Conservation (phyloP, 371 early-diverging fungal species). For the Zopfochytrium polystomum region DNA sequence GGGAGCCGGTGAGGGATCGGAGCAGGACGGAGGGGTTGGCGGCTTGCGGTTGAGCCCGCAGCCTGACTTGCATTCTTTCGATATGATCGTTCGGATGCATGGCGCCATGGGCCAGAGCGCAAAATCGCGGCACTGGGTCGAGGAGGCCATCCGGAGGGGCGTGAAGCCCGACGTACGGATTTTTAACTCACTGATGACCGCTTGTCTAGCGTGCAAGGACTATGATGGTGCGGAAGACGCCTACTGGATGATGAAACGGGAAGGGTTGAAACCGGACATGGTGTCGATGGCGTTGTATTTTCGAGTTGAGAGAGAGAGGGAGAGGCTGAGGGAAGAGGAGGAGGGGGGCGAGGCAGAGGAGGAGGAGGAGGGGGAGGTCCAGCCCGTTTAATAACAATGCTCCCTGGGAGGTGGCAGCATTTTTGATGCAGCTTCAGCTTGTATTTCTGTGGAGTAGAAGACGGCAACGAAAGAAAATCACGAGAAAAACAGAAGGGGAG, state of each 20-base stretch:
- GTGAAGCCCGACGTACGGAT: conserved; percentile 28
- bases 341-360: not conserved
- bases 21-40: not conserved
- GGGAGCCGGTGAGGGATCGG: not conserved
- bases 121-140: conserved; percentile 26
- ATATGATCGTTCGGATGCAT: conserved; percentile 33
- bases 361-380: not conserved
- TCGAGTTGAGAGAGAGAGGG: not conserved
- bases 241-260: not conserved
- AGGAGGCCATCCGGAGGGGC: conserved; percentile 8
- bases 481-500: too few relatives aligned
- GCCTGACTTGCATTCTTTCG: conserved; percentile 32
- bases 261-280: not conserved
- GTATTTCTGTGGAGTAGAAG: too few relatives aligned
- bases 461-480: too few relatives aligned
- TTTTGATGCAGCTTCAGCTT: too few relatives aligned
- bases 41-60: not conserved
- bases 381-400: too few relatives aligned
- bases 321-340: too few relatives aligned
- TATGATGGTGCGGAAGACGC: not conserved
- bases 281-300: not conserved
- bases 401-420: too few relatives aligned
- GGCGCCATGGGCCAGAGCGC: conserved; percentile 20
- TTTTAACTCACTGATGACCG: conserved; percentile 30
- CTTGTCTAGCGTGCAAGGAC: conserved; percentile 15